phyloP scores from a whole-genome alignment of 2,329 filamentous ascomycete genomes.

The Trichophaea hybrida region DNA sequence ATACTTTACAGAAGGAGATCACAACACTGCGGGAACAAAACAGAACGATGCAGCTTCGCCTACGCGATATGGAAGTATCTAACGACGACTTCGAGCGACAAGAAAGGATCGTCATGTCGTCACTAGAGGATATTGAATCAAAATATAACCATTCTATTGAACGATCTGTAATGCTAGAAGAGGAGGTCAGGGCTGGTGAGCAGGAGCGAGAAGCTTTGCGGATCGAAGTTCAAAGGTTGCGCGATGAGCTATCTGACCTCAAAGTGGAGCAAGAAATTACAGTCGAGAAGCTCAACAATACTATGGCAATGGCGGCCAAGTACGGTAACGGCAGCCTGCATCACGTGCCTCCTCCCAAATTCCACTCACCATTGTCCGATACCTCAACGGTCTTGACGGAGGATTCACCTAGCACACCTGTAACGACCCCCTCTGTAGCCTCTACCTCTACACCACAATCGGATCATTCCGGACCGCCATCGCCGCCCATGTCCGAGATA shows the following conservation, averaged over 20 bases:
- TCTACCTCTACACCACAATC: slow-evolving; percentile 48
- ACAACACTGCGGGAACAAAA: slow-evolving; percentile 77
- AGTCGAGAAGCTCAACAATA: slow-evolving; percentile 78
- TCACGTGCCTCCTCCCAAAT: slow-evolving; percentile 29
- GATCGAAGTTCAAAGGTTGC: slow-evolving; percentile 78
- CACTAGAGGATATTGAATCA: slow-evolving; percentile 88
- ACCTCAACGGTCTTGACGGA: slow-evolving; percentile 63
- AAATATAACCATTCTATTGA: slow-evolving; percentile 96
- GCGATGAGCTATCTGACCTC: slow-evolving; percentile 81
- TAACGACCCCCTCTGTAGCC: slow-evolving; percentile 63
- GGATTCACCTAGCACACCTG: slow-evolving; percentile 79
- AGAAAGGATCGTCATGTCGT: slow-evolving; percentile 87
- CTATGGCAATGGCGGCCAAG: slow-evolving; percentile 39
- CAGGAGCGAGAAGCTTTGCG: slow-evolving; percentile 78
- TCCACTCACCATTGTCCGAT: slow-evolving; percentile 59
- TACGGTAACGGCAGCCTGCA: slow-evolving; percentile 28
- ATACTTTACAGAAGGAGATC: slow-evolving; percentile 83
- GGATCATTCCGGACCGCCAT: slow-evolving; percentile 55
- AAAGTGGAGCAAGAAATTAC: slow-evolving; percentile 91
- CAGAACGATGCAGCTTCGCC: slow-evolving; percentile 62
- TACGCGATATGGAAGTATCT: slow-evolving; percentile 90
- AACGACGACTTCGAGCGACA: slow-evolving; percentile 98
- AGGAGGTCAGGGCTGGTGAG: slow-evolving; percentile 81
- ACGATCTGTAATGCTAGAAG: slow-evolving; percentile 79
- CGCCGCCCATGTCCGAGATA: slow-evolving; percentile 81